A percentile compares a stretch with the other conserved stretches of the same genome.
These are phyloP conservation scores for Silene conica DNA, from an alignment of 148 eudicot species.

Conservation along the genomic window DNA sequence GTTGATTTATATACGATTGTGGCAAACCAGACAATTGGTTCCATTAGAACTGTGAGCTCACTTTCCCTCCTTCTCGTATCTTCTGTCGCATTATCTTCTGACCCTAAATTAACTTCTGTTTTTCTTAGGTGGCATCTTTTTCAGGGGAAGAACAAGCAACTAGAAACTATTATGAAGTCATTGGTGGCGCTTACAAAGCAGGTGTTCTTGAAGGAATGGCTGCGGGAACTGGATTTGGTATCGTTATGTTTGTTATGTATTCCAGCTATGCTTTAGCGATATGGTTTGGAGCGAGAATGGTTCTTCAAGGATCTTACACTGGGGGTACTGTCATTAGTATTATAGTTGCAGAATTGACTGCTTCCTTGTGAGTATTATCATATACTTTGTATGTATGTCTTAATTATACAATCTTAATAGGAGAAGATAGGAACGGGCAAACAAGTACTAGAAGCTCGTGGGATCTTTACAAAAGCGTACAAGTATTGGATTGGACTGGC, in stretches of 20 bases:
- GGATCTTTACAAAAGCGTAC: no score
- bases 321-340: constrained; percentile 58
- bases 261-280: constrained; percentile 49
- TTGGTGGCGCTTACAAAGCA: constrained; percentile 40
- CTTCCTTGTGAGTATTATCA: constrained; percentile 48
- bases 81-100: no score
- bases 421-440: no score
- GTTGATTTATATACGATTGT: no score
- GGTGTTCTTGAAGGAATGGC: constrained; percentile 47
- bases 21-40: constrained; percentile 75
- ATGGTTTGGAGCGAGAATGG: constrained; percentile 69
- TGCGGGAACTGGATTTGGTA: constrained; percentile 50
- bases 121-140: constrained; percentile 70
- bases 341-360: constrained; percentile 47
- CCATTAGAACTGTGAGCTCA: constrained; percentile 70
- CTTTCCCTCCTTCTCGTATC: no score
- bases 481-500: no score
- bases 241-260: constrained; percentile 32
- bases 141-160: constrained; percentile 60
- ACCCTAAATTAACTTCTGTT: background rate
- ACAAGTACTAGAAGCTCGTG: no score
- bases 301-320: constrained; percentile 40
- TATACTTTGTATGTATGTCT: no score
- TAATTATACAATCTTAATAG: no score
- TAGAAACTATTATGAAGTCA: constrained; percentile 35